Base-by-base conservation (phyloP, 306 rosid genomes). In the Inga leiocalycina region DNA sequence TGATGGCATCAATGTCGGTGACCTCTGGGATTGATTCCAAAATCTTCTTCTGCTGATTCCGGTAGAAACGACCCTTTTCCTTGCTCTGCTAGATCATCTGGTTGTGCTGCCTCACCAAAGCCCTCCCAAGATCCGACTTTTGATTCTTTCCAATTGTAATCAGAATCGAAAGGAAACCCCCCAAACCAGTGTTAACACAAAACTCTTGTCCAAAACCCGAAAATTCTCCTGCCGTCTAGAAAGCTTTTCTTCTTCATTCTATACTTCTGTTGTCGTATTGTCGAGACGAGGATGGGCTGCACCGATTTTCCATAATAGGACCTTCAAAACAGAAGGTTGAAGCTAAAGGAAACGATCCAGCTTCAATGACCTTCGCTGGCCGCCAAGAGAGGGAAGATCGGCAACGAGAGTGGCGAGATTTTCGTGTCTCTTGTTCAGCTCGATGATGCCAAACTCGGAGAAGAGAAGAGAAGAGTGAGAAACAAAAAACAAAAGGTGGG, bases 61-160 rank as follows among this genome's bases (percentile, higher is more conserved):
- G 68, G 86, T 91, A 92, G 86, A 85, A 54, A 20, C 80, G 73
- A n/a, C 92, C 93, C 64, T 96, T 96, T 24, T 96, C 99, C 84
- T 92, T 96, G 19, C 89, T 87, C 71, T 94, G 91, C 81, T 87
- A 92, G 56, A 94, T 81, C 97, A 96, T 70, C 77, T 94, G 98
- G 86, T 96, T 96, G 89, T 91, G 99, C 74, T 94, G 96, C 91
- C 71, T 89, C 84, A 96, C 98, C 67, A 96, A 86, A 85, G 97
- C 93, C 81, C 99, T 83, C 0, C 98, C 98, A 15, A 95, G 80
- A 69, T 86, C 91, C 14, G 92, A 82, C 85, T 91, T 95, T 75
- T 90, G 90, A 84, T 85, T 95, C 87, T 95, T 95, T 43, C 94
- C 97, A 95, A 92, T 92, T 65, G 71, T 17, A 45, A 6, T 61